phyloP scores from a whole-genome alignment of 1,284 basidiomycete species.

The Irpex sp. region DNA sequence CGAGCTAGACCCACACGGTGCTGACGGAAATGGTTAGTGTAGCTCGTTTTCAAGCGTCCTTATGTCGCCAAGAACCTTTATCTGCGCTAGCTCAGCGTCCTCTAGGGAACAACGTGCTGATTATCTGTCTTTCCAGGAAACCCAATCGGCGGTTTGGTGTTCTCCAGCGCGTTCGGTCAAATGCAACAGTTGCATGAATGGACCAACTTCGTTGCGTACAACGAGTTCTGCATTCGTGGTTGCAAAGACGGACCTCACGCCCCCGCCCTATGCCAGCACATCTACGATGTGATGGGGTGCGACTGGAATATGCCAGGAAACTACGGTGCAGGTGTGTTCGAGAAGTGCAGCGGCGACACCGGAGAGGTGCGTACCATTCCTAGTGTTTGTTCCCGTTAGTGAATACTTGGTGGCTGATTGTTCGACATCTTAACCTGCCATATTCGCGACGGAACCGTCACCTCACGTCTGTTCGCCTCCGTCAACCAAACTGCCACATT shows the following conservation, averaged over 20 bases:
- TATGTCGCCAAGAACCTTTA: neutral
- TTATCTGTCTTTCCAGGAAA: conserved; percentile 37
- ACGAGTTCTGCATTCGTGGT: conserved; percentile 71
- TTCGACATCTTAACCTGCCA: neutral
- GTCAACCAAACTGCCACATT: neutral
- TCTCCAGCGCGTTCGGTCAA: conserved; percentile 65
- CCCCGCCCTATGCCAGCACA: conserved; percentile 59
- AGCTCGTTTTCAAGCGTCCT: too few species aligned
- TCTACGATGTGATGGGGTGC: conserved; percentile 67
- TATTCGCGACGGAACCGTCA: neutral
- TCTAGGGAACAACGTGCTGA: neutral
- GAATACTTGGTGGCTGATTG: conserved; percentile 4
- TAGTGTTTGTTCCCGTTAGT: neutral
- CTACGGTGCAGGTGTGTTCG: conserved; percentile 55
- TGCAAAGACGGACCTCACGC: conserved; percentile 61
- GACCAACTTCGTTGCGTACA: conserved; percentile 62
- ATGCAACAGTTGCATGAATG: conserved; percentile 61
- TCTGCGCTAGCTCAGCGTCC: neutral
- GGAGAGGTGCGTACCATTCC: conserved; percentile 36
- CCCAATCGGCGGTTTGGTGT: conserved; percentile 67
- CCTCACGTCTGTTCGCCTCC: neutral
- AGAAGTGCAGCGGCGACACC: conserved; percentile 50
- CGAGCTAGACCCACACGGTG: conserved; percentile 60
- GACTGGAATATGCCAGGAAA: conserved; percentile 68
- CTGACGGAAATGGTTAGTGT: conserved; percentile 47